These are phyloP conservation scores for Leccinellum luteum DNA, from an alignment of 768 basidiomycete species.

Conservation along the genomic window DNA sequence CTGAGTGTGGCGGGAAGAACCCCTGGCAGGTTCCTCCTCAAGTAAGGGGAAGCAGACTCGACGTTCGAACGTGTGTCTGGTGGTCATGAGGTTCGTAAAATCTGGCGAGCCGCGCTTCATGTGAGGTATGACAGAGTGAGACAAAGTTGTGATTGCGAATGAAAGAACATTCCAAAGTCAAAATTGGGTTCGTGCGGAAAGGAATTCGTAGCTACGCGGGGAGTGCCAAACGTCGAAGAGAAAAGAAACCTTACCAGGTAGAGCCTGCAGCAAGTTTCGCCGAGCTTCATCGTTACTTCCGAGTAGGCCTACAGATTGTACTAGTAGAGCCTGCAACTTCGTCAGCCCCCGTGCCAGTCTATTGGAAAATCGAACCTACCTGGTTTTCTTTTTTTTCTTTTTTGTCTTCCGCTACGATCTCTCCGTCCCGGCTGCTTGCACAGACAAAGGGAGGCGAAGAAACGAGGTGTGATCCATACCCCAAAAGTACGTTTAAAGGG, in stretches of 20 bases:
- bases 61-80: constrained; percentile 7
- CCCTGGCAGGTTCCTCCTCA: constrained; percentile 3
- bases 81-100: constrained; percentile 22
- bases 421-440: background rate
- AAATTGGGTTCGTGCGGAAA: background rate
- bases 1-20: constrained; percentile 1
- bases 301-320: constrained; percentile 1
- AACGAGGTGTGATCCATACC: background rate
- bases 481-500: background rate
- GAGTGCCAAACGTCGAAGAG: constrained; percentile 1
- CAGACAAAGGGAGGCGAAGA: background rate
- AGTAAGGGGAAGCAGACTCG: background rate
- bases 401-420: background rate
- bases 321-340: background rate
- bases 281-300: constrained; percentile 6
- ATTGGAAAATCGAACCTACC: background rate
- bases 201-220: background rate
- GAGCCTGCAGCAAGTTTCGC: constrained; percentile 2
- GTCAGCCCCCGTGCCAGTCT: background rate
- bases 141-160: constrained; percentile 4
- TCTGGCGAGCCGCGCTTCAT: constrained; percentile 11
- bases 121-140: background rate
- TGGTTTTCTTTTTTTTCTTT: background rate
- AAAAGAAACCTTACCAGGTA: constrained; percentile 14
- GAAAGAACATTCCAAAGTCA: constrained; percentile 8